Conservation (phyloP, 306 rosid species). For the Lathyrus tuberosus region DNA sequence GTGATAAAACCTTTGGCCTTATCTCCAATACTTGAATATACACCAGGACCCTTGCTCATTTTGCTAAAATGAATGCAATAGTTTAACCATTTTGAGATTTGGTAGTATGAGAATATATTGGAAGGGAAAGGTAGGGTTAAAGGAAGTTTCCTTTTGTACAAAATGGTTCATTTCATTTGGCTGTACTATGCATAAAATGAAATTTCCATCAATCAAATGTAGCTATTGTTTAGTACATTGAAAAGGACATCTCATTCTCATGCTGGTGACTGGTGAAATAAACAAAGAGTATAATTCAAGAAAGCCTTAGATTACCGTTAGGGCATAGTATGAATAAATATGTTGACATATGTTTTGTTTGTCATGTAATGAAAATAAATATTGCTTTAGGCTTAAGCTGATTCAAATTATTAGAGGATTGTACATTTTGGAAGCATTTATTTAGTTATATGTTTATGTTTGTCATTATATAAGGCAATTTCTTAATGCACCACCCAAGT, state of each 20-base stretch:
- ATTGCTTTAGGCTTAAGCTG: slow-evolving; percentile 41
- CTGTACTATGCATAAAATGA: slow-evolving; percentile 38
- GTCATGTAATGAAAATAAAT: slow-evolving; percentile 8
- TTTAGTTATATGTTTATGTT: not conserved
- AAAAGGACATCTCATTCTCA: slow-evolving; percentile 4
- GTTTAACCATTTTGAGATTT: slow-evolving; percentile 42
- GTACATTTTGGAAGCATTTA: slow-evolving; percentile 30
- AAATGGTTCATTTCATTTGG: slow-evolving; percentile 16
- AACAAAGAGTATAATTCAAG: slow-evolving; percentile 38
- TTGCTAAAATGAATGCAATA: slow-evolving; percentile 14
- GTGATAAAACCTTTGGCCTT: slow-evolving; percentile 65
- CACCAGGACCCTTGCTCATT: slow-evolving; percentile 58
- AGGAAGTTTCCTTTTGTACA: slow-evolving; percentile 66
- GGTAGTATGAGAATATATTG: slow-evolving; percentile 47
- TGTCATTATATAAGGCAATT: no score
- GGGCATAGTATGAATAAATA: not conserved
- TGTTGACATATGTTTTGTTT: not conserved
- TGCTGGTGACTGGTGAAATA: slow-evolving; percentile 29
- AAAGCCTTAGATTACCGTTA: slow-evolving; percentile 1
- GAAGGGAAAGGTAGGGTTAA: slow-evolving; percentile 34
- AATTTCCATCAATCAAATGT: slow-evolving; percentile 52
- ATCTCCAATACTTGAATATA: slow-evolving; percentile 60
- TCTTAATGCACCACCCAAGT: no score
- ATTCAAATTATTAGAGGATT: slow-evolving; percentile 8
- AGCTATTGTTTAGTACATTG: slow-evolving; percentile 12